phyloP scores from a whole-genome alignment of 495 filamentous ascomycete genomes.

The Penicillium verhagenii region DNA sequence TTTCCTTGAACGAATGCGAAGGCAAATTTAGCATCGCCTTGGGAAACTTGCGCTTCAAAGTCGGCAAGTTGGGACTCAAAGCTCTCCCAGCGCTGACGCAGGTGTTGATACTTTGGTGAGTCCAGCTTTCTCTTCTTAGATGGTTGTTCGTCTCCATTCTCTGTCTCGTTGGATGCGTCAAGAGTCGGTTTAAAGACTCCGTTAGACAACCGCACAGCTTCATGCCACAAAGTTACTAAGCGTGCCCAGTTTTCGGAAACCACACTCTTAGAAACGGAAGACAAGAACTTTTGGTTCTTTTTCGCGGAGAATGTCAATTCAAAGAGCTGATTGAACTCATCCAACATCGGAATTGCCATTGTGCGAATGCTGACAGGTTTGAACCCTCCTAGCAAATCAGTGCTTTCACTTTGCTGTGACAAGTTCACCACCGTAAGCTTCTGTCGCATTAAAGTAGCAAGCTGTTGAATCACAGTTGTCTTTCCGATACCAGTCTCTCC shows the following conservation, averaged over 20 bases:
- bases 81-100: constrained; percentile 74
- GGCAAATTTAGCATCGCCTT: constrained; percentile 77
- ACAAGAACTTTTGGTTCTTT: constrained; percentile 83
- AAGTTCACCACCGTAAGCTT: constrained; percentile 89
- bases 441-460: constrained; percentile 76
- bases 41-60: constrained; percentile 77
- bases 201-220: constrained; percentile 82
- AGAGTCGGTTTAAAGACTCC: constrained; percentile 55
- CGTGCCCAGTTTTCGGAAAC: constrained; percentile 80
- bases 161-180: constrained; percentile 31
- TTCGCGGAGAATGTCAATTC: constrained; percentile 77
- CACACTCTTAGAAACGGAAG: constrained; percentile 73
- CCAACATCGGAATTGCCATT: constrained; percentile 84
- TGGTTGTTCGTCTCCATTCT: constrained; percentile 54
- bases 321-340: constrained; percentile 90
- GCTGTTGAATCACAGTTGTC: constrained; percentile 89
- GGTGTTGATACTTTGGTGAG: constrained; percentile 59
- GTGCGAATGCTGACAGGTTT: constrained; percentile 90
- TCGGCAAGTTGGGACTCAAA: constrained; percentile 75
- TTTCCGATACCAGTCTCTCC: constrained; percentile 99
- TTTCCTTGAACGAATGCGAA: constrained; percentile 96
- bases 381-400: constrained; percentile 91
- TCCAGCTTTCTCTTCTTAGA: constrained; percentile 82
- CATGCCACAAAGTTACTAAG: constrained; percentile 80
- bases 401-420: constrained; percentile 94